Conservation (phyloP, 164 flowering plant genomes). For the Akebia trifoliata region DNA sequence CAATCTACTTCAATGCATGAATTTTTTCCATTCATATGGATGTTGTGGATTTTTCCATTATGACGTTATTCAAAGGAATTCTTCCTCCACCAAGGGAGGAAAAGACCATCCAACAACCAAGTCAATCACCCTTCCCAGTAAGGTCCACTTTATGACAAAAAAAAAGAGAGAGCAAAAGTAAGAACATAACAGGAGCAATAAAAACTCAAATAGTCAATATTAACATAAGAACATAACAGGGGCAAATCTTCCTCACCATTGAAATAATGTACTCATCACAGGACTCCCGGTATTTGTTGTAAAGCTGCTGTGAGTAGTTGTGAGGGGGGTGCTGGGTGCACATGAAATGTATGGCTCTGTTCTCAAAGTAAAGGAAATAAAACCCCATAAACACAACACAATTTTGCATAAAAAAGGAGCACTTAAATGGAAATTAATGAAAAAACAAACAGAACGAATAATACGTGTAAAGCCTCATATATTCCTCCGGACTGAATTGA, state of each 20-base stretch:
- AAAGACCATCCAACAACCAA: neutral
- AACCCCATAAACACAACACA: neutral
- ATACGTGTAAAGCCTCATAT: slow-evolving; percentile 91
- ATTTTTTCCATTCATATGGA: too few relatives aligned
- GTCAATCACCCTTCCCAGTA: too few relatives aligned
- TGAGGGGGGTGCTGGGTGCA: slow-evolving; percentile 91
- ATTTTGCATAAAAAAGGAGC: neutral
- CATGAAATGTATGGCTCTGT: slow-evolving; percentile 87
- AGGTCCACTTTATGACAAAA: too few relatives aligned
- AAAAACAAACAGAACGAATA: slow-evolving; percentile 7
- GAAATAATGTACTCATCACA: slow-evolving; percentile 72
- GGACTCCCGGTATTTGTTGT: slow-evolving; percentile 70
- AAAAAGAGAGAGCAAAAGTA: neutral
- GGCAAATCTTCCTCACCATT: slow-evolving; percentile 39
- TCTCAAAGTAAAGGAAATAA: slow-evolving; percentile 8
- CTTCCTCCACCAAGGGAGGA: neutral
- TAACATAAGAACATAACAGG: neutral
- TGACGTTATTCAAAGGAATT: neutral
- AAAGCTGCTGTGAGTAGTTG: slow-evolving; percentile 84
- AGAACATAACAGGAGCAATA: too few relatives aligned
- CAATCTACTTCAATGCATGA: too few relatives aligned
- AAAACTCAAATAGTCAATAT: neutral
- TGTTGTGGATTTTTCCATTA: too few relatives aligned
- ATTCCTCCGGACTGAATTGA: slow-evolving; percentile 70
- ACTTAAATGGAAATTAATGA: neutral